These are phyloP conservation scores for Entomortierella parvispora DNA, from an alignment of 192 early-diverging fungal genomes.

Conservation along the genomic window DNA sequence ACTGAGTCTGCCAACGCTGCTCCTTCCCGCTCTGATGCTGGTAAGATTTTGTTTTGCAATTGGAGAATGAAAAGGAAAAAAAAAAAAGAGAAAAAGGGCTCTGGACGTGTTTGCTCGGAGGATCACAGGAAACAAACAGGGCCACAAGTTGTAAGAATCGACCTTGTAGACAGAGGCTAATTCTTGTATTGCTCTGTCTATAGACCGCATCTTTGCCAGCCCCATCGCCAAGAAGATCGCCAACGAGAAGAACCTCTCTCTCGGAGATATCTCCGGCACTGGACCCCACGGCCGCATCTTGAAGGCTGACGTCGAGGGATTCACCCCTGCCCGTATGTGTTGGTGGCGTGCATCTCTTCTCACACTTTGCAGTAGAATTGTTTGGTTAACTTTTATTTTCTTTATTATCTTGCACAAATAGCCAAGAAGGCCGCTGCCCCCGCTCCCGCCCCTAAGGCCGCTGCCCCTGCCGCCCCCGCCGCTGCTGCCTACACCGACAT, in stretches of 20 bases:
- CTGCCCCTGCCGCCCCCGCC: constrained; percentile 58
- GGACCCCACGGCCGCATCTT: constrained; percentile 92
- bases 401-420: constrained; percentile 2
- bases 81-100: not conserved
- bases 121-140: no score
- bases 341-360: not conserved
- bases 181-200: constrained; percentile 15
- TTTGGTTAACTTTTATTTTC: not conserved
- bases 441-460: constrained; percentile 52
- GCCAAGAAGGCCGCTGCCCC: constrained; percentile 47
- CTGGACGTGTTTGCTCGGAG: no score
- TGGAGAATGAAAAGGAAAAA: not conserved
- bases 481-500: constrained; percentile 75
- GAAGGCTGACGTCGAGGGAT: constrained; percentile 90
- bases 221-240: constrained; percentile 90
- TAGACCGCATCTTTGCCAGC: constrained; percentile 83
- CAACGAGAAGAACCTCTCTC: constrained; percentile 80
- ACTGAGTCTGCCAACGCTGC: constrained; percentile 30
- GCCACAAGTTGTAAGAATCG: no score
- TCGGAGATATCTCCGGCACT: constrained; percentile 82
- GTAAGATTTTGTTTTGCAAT: not conserved
- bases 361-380: not conserved
- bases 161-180: not conserved
- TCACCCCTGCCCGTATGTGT: constrained; percentile 55
- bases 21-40: constrained; percentile 51